These are phyloP conservation scores for Colletotrichum eremochloae DNA, from an alignment of 2,329 filamentous ascomycete genomes.

Conservation along the genomic window DNA sequence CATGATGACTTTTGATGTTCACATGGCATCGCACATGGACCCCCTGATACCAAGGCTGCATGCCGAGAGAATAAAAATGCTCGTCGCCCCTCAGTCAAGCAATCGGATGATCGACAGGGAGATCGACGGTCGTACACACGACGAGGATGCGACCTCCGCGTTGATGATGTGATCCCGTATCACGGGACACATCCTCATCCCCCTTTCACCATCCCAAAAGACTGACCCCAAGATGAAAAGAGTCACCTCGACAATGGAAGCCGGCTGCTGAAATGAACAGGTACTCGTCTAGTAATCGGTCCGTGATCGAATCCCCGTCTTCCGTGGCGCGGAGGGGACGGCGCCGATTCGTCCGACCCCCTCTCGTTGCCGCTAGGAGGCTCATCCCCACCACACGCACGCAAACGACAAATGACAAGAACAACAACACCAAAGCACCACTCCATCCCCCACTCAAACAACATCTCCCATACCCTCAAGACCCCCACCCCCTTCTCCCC, in stretches of 20 bases:
- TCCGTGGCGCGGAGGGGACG: neutral
- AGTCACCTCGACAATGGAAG: neutral
- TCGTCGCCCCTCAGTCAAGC: too few species aligned
- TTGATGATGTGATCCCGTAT: neutral
- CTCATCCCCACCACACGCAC: neutral
- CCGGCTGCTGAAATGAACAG: neutral
- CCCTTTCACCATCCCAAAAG: too few species aligned
- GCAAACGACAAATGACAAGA: neutral
- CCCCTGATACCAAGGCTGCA: too few species aligned
- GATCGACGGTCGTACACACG: neutral
- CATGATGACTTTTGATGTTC: too few species aligned
- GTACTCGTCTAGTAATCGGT: too few species aligned
- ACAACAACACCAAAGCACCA: neutral
- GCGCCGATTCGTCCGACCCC: neutral
- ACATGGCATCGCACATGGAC: too few species aligned
- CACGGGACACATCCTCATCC: too few species aligned
- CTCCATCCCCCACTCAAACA: too few species aligned
- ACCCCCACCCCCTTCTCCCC: neutral
- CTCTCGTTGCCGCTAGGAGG: neutral
- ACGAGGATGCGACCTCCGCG: too few species aligned
- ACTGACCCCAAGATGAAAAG: too few species aligned
- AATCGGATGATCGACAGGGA: neutral
- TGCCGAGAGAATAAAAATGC: too few species aligned
- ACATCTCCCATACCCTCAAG: neutral
- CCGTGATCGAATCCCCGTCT: neutral